Evolutionary conservation across 257 asterid genomes (phyloP), one percentile per base, ranked within the genome.

Genomic region (Salvia hispanica): DNA sequence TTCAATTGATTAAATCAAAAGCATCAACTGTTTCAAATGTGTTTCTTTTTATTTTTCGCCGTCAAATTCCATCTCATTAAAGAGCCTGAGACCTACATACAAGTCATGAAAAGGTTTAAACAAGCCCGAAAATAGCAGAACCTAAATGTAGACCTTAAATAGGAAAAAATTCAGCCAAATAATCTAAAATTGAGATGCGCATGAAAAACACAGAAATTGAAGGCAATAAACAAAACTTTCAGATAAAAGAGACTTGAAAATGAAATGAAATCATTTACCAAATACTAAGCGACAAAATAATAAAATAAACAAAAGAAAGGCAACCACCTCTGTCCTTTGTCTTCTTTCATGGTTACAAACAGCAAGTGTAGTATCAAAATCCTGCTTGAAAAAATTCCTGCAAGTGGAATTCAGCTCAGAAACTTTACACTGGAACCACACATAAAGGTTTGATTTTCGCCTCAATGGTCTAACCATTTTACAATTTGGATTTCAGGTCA

Each of bases 341-440:
- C 85, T 86, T 74, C 95, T 82, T 86, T 90, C 99, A 79, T 90
- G 85, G 85, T 90, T 86, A 74, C 87, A 79, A 71, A 82, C 87
- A 76, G 96, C 95, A 76, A 90, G 92, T 12, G 95, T 86, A 9
- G 95, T 63, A 79, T 90, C 97, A 79, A 93, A 90, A 81, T 93
- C 95, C 78, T 80, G 96, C 84, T 86, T 96, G 77, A 84, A 79
- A 72, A 74, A 85, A 76, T 81, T 86, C 81, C 99, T 93, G 91
- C 82, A 75, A 16, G 63, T 39, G 59, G 71, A 54, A 66, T 43
- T 65, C 55, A 53, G 61, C 51, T 72, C 72, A 84, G 80, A 73
- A 74, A 56, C 71, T 58, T 8, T 21, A 37, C 69, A 42, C 70
- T 18, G 46, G 51, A 58, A 45, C 50, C 53, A 62, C 53, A 62